Base-by-base conservation (phyloP, 768 basidiomycete species). In the Calocybe gangraenosa region DNA sequence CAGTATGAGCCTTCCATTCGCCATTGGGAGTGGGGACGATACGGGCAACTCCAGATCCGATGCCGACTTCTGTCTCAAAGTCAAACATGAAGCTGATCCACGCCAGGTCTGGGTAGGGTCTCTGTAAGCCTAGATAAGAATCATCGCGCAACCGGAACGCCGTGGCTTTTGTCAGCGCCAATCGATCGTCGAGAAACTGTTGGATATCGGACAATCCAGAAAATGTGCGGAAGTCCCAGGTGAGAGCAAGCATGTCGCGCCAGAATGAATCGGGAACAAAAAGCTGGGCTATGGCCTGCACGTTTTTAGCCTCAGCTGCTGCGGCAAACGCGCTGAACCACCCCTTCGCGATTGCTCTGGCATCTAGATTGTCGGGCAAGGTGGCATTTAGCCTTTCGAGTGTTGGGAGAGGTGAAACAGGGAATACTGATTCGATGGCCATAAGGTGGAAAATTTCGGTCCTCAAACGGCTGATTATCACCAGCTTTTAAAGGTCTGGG, bases 61-160 rank as follows among this genome's bases (percentile, higher is more conserved):
- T 54, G 0, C 79, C 84, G 1, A 72, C 59, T 1, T 58, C 67
- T 3, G 74, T 77, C 39, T 75, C 72, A 51, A 85, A 87, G 3
- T 63, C 69, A 57, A 87, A 82, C 44, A 75, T 59, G 23, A 72
- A 61, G 20, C 74, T 72, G 33, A 87, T 59, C 76, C 82, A 86
- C 0, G 67, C 70, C 3, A 87, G 46, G 51, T 78, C 81, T 0
- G 78, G 69, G 44, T 67, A 71, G 2, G 72, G 74, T 13, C 58
- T 62, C 39, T 67, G 57, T n/a, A 77, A 35, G 0, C 31, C 54
- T 11, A 71, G 57, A 19, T 55, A 61, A n/a, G n/a, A n/a, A 7
- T 60, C 59, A 21, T 58, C 61, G 34, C 50, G 56, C 7, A 68
- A 52, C 2, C 59, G 58, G 41, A 69, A 59, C 14, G 42, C 68